These are phyloP conservation scores for Pleomassaria siparia DNA, from an alignment of 2,329 filamentous ascomycete species.

Conservation along the genomic window DNA sequence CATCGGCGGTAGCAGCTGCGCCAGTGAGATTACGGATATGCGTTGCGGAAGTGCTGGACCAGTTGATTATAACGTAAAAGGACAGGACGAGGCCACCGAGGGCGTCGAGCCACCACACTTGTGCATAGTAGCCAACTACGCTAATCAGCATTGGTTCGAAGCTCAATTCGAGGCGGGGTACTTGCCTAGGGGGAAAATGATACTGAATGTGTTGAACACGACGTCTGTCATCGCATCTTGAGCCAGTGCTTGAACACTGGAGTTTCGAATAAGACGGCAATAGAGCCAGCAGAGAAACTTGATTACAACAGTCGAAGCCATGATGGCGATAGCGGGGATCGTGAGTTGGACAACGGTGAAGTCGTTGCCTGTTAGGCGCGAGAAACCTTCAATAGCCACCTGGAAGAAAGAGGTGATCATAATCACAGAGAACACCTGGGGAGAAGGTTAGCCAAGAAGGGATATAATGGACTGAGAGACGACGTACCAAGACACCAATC, in stretches of 20 bases:
- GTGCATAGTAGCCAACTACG: slow-evolving; percentile 69
- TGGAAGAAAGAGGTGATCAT: slow-evolving; percentile 86
- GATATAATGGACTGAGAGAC: background rate
- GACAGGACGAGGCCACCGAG: slow-evolving; percentile 79
- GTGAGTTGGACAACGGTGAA: slow-evolving; percentile 73
- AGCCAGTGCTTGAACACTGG: slow-evolving; percentile 77
- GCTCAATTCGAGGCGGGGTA: slow-evolving; percentile 5
- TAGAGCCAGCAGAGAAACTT: slow-evolving; percentile 84
- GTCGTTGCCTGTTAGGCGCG: slow-evolving; percentile 62
- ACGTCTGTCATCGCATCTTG: slow-evolving; percentile 73
- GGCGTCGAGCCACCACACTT: slow-evolving; percentile 82
- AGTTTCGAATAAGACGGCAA: slow-evolving; percentile 84
- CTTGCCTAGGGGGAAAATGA: slow-evolving; percentile 75
- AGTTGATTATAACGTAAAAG: slow-evolving; percentile 75
- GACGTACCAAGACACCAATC: slow-evolving; percentile 66
- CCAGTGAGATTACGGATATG: slow-evolving; percentile 82
- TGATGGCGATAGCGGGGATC: slow-evolving; percentile 72
- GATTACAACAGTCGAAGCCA: slow-evolving; percentile 78
- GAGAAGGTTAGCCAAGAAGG: background rate
- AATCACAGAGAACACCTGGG: slow-evolving; percentile 70
- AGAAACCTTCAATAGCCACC: slow-evolving; percentile 70
- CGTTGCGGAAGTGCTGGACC: slow-evolving; percentile 70
- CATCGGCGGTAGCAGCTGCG: slow-evolving; percentile 75
- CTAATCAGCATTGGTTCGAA: slow-evolving; percentile 1
- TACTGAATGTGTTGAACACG: slow-evolving; percentile 87